Evolutionary conservation across 345 rosid genomes (phyloP), one percentile per base, ranked within the genome.

Genomic region (Rhodomyrtus tomentosa): DNA sequence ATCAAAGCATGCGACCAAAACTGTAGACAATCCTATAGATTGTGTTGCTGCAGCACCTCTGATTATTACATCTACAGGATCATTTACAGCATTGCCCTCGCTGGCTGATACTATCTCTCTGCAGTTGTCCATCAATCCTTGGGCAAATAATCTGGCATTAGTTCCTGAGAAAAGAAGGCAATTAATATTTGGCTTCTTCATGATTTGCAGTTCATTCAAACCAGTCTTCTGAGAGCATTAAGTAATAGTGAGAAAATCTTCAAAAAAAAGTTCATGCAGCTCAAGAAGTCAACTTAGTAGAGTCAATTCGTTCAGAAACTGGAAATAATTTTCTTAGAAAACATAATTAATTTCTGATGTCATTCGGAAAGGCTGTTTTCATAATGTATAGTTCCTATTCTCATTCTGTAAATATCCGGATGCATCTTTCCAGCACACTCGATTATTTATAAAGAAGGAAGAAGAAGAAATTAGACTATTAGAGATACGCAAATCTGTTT

Each of bases 1-100:
- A 80, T 91, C 90, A 68, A 94, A 92, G 86, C 86, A 90, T 84
- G 96, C 95, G 82, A 95, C 87, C 88, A 95, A 88, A 85, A 90
- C 92, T 32, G 98, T 93, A 21, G 94, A 94, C 58, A 88, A 91
- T 86, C 96, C 98, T 82, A 55, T 84, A 74, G 94, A 89, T 38
- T 87, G 86, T 13, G 98, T 88, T 89, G 81, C 92, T 50, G 72
- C 86, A 84, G 86, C 91, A 91, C 96, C 92, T 91, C 81, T 90
- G 72, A 72, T 42, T 21, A 93, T 91, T 80, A 93, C 88, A 84
- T 93, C 90, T 3, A 90, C 87, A 20, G 96, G 96, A 76, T 90
- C 90, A 84, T 82, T 85, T 73, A 89, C 55, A 11, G 87, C 83
- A 54, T 52, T 79, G 87, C 84, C 83, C 86, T 85, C 86, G 81